phyloP scores from a whole-genome alignment of 345 rosid species.

The Eutrema japonicum region DNA sequence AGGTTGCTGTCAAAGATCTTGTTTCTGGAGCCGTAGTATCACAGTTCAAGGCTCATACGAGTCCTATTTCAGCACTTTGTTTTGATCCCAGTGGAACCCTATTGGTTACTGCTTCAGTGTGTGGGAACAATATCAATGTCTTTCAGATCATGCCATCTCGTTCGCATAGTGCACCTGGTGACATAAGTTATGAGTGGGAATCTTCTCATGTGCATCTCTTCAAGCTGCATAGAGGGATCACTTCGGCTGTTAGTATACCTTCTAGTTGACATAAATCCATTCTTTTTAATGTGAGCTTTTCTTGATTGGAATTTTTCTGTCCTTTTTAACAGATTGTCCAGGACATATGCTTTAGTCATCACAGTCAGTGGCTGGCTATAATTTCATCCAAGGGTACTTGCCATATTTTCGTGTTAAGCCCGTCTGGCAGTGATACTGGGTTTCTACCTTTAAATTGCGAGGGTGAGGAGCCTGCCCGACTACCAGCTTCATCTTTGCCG shows the following conservation, averaged over 20 bases:
- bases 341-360: constrained; percentile 92
- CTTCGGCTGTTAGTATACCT: constrained; percentile 79
- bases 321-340: constrained; percentile 76
- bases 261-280: constrained; percentile 34
- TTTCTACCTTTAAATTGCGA: constrained; percentile 61
- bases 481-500: constrained; percentile 67
- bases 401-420: constrained; percentile 83
- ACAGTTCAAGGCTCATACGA: constrained; percentile 93
- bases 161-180: constrained; percentile 57
- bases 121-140: constrained; percentile 88
- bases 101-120: constrained; percentile 91
- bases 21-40: constrained; percentile 76
- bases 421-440: constrained; percentile 77
- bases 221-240: constrained; percentile 95
- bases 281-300: constrained; percentile 15
- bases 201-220: constrained; percentile 93
- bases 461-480: constrained; percentile 58
- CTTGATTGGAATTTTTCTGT: constrained; percentile 27
- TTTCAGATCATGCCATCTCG: constrained; percentile 87
- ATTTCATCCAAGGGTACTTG: constrained; percentile 97
- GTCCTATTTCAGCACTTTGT: constrained; percentile 92
- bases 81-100: constrained; percentile 99
- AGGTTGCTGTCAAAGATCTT: constrained; percentile 95
- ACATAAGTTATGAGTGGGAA: constrained; percentile 64
- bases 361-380: constrained; percentile 90